phyloP scores from a whole-genome alignment of 2,329 filamentous ascomycete genomes.

The Allantophomopsis cytisporea region DNA sequence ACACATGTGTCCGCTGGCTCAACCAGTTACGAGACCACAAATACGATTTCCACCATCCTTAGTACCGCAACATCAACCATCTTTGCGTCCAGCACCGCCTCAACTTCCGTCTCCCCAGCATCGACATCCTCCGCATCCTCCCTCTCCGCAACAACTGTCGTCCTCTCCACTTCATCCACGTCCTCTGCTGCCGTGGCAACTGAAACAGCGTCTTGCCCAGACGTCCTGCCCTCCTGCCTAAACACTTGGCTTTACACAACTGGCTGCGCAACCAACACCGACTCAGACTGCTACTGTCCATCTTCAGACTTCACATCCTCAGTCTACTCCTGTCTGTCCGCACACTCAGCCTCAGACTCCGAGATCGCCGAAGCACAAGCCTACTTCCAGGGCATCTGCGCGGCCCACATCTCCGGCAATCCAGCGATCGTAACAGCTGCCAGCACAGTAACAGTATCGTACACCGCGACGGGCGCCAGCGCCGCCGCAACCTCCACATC shows the following conservation, averaged over 20 bases:
- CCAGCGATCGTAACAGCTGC: slow-evolving; percentile 74
- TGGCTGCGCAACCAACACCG: slow-evolving; percentile 72
- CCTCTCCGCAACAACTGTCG: not conserved
- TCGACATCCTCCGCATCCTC: not conserved
- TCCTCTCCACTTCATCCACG: slow-evolving; percentile 4
- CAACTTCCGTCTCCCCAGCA: too few relatives aligned
- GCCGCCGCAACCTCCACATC: slow-evolving; percentile 37
- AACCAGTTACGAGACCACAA: slow-evolving; percentile 11
- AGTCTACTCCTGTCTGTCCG: slow-evolving; percentile 69
- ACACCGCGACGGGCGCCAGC: slow-evolving; percentile 10
- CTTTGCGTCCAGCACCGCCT: slow-evolving; percentile 16
- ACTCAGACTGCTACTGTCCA: slow-evolving; percentile 78
- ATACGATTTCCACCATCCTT: slow-evolving; percentile 18
- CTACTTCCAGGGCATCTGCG: slow-evolving; percentile 90
- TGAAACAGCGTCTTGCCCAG: slow-evolving; percentile 33
- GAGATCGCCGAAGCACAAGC: slow-evolving; percentile 58
- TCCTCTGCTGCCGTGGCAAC: slow-evolving; percentile 18
- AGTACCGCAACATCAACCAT: slow-evolving; percentile 17
- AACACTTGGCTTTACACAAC: slow-evolving; percentile 76
- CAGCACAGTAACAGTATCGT: slow-evolving; percentile 30
- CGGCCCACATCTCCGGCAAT: slow-evolving; percentile 58
- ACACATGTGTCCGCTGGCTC: slow-evolving; percentile 6
- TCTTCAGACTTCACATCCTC: slow-evolving; percentile 60
- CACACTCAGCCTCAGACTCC: slow-evolving; percentile 54
- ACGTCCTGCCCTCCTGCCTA: slow-evolving; percentile 73